phyloP scores from a whole-genome alignment of 495 filamentous ascomycete species.

The Parathielavia hyrcaniae region DNA sequence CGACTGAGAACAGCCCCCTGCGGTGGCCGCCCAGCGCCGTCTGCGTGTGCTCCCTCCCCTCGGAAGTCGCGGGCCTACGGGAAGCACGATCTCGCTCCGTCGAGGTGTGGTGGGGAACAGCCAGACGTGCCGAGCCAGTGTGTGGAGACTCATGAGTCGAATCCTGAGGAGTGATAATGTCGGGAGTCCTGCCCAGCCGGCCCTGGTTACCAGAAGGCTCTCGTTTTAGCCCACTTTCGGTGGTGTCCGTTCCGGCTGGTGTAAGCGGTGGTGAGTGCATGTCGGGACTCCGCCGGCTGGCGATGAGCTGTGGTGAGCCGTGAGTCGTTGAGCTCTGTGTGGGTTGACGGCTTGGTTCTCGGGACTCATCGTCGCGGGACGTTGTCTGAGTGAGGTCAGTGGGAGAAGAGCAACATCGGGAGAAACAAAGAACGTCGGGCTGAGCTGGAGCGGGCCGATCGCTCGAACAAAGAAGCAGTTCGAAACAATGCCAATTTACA shows the following conservation, averaged over 20 bases:
- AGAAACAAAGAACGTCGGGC: background rate
- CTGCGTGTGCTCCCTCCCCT: slow-evolving; percentile 35
- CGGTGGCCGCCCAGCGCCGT: slow-evolving; percentile 44
- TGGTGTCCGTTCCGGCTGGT: slow-evolving; percentile 60
- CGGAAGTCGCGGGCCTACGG: slow-evolving; percentile 38
- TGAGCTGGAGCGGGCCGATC: slow-evolving; percentile 2
- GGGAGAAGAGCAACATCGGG: background rate
- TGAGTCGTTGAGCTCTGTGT: slow-evolving; percentile 36
- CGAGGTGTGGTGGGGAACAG: slow-evolving; percentile 15
- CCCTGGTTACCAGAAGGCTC: slow-evolving; percentile 29
- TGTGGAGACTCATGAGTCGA: slow-evolving; percentile 40
- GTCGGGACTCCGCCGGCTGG: slow-evolving; percentile 46
- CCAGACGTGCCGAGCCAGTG: slow-evolving; percentile 24
- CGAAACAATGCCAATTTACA: slow-evolving; percentile 3
- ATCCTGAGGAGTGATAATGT: slow-evolving; percentile 56
- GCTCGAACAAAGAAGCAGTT: background rate
- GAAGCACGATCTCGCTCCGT: slow-evolving; percentile 24
- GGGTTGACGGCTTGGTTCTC: slow-evolving; percentile 32
- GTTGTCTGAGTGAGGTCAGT: slow-evolving; percentile 30
- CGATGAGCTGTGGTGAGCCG: slow-evolving; percentile 40
- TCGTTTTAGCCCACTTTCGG: slow-evolving; percentile 29
- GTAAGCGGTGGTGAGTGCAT: slow-evolving; percentile 88
- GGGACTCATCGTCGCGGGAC: slow-evolving; percentile 41
- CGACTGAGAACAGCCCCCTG: slow-evolving; percentile 66
- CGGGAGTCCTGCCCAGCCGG: slow-evolving; percentile 41